These are phyloP conservation scores for Usnea hakonensis DNA, from an alignment of 495 filamentous ascomycete species.

Conservation along the genomic window DNA sequence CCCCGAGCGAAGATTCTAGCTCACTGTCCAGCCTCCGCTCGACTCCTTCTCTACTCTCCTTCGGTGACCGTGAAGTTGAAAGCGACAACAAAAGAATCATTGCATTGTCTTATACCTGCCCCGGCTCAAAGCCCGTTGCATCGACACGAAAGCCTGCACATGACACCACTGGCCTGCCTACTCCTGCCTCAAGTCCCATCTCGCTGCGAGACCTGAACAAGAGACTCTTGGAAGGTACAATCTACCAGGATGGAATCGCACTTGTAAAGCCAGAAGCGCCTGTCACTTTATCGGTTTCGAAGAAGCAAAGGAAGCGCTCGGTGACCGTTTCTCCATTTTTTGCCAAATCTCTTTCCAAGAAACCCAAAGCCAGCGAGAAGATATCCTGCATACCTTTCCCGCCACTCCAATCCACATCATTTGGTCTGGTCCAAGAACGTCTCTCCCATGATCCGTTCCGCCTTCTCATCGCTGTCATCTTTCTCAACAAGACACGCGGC, in stretches of 20 bases:
- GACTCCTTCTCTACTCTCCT: conserved; percentile 2
- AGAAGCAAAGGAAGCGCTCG: conserved; percentile 4
- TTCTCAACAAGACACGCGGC: conserved; percentile 75
- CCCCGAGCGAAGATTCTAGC: not conserved
- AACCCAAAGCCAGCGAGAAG: conserved; percentile 33
- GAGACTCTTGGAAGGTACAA: not conserved
- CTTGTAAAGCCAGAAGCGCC: not conserved
- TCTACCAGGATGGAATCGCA: not conserved
- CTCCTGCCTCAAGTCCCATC: not conserved
- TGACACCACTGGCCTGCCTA: not conserved
- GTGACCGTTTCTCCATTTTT: conserved; percentile 38
- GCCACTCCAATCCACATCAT: conserved; percentile 49
- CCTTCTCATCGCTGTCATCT: conserved; percentile 67
- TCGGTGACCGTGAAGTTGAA: not conserved
- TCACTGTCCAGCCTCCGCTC: conserved; percentile 6
- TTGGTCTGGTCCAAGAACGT: conserved; percentile 80
- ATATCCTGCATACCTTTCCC: conserved; percentile 66
- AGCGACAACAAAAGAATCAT: not conserved
- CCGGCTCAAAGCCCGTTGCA: not conserved
- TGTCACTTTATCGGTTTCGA: not conserved
- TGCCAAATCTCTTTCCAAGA: conserved; percentile 13
- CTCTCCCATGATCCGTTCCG: conserved; percentile 62
- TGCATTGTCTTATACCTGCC: not conserved
- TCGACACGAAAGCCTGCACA: not conserved
- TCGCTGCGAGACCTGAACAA: conserved; percentile 1